Percentiles rank a stretch among this genome's conserved stretches.
Conservation (phyloP, 2,329 filamentous ascomycete species). For the Cladophialophora bantiana region DNA sequence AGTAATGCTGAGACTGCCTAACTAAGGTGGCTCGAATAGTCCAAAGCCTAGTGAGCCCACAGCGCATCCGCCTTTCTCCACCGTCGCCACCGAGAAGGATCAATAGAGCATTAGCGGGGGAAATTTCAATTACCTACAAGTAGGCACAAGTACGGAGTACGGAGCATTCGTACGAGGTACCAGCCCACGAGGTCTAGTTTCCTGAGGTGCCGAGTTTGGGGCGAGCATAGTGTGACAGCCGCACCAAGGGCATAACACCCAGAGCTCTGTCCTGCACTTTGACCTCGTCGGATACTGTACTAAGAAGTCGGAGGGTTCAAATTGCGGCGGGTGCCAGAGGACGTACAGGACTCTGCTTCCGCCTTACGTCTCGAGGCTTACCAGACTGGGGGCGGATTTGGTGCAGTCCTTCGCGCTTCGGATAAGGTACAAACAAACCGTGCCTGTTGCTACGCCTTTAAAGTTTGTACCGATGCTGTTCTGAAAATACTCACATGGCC, state of each 20-base stretch:
- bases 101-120: not conserved
- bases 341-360: not conserved
- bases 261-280: not conserved
- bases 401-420: not conserved
- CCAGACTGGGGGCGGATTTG: not conserved
- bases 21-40: not conserved
- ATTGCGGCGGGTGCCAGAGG: not conserved
- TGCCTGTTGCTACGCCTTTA: not conserved
- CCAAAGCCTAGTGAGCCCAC: not conserved
- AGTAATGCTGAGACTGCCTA: conserved; percentile 3
- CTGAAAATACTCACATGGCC: not conserved
- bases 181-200: not conserved
- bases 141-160: not conserved
- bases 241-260: not conserved
- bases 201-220: not conserved
- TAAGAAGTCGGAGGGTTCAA: not conserved
- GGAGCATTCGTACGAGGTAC: not conserved
- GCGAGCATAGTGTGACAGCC: not conserved
- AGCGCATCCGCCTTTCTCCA: not conserved
- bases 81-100: not conserved
- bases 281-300: not conserved
- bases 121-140: not conserved
- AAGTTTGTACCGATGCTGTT: not conserved
- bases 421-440: not conserved
- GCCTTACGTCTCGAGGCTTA: not conserved